phyloP scores from a whole-genome alignment of 2,329 filamentous ascomycete genomes.

The Talaromyces sp. region DNA sequence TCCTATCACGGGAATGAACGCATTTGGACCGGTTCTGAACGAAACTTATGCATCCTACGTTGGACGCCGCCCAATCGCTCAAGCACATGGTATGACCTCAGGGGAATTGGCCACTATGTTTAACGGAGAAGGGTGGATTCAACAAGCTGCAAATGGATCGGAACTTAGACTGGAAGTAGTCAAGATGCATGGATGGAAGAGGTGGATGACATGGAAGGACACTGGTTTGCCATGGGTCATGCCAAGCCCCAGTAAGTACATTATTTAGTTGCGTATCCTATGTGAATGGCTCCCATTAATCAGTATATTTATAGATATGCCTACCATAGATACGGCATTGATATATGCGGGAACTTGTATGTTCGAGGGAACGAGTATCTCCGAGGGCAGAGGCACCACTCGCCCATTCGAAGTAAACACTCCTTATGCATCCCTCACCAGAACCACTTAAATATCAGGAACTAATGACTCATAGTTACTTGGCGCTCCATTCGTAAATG shows the following conservation, averaged over 20 bases:
- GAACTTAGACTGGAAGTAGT: constrained; percentile 2
- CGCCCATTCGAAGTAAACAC: constrained; percentile 6
- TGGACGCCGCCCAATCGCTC: constrained; percentile 7
- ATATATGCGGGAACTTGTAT: constrained; percentile 9
- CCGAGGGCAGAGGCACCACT: constrained; percentile 8
- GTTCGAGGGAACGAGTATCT: constrained; percentile 9
- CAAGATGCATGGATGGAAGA: constrained; percentile 7
- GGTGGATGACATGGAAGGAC: constrained; percentile 8
- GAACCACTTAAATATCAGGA: not conserved
- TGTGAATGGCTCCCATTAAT: not conserved
- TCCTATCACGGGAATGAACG: constrained; percentile 8
- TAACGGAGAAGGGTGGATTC: constrained; percentile 6
- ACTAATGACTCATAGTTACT: constrained; percentile 5
- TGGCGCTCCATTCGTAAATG: constrained; percentile 1
- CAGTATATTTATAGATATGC: constrained; percentile 4
- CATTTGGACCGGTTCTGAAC: constrained; percentile 8
- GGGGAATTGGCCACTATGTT: constrained; percentile 8
- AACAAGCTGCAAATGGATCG: constrained; percentile 4
- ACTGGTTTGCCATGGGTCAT: constrained; percentile 10
- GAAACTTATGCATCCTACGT: constrained; percentile 10
- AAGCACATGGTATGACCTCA: constrained; percentile 8
- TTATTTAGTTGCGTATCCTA: not conserved
- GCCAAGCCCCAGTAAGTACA: constrained; percentile 8
- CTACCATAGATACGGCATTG: constrained; percentile 5
- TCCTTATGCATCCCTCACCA: not conserved